Evolutionary conservation across 768 basidiomycete genomes (phyloP).

Genomic region (Leccinum disarticulatum): DNA sequence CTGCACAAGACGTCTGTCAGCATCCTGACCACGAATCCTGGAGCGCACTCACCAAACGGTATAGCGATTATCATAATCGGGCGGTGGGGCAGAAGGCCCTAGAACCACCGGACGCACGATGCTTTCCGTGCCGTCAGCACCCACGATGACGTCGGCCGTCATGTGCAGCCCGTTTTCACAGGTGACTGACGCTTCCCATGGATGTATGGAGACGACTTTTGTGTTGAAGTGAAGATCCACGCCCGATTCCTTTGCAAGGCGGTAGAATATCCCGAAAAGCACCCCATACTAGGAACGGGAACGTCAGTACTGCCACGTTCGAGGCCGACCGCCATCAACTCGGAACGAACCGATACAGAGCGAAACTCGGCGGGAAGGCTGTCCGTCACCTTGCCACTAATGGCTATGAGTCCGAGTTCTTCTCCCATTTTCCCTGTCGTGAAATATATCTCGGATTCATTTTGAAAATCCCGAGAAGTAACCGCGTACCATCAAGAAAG

Average conservation of each 20-base stretch:
- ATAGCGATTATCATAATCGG: constrained; percentile 16
- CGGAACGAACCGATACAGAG: constrained; percentile 44
- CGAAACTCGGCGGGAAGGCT: constrained; percentile 47
- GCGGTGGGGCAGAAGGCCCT: constrained; percentile 5
- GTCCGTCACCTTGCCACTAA: constrained; percentile 44
- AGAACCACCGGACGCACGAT: constrained; percentile 37
- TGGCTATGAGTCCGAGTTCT: constrained; percentile 42
- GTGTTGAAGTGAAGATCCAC: constrained; percentile 46
- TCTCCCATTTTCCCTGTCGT: constrained; percentile 42
- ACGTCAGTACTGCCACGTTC: not conserved
- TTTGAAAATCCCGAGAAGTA: too few species aligned
- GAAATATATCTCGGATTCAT: not conserved
- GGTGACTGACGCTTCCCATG: constrained; percentile 29
- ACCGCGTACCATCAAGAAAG: constrained; percentile 17
- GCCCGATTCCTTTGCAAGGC: constrained; percentile 46
- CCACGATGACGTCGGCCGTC: constrained; percentile 53
- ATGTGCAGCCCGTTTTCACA: constrained; percentile 43
- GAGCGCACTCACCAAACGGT: constrained; percentile 16
- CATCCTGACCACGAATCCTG: not conserved
- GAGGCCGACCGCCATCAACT: not conserved
- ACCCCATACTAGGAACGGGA: constrained; percentile 45
- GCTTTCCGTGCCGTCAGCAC: constrained; percentile 60
- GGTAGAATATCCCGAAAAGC: constrained; percentile 46
- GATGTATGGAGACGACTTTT: constrained; percentile 35
- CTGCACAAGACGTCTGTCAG: constrained; percentile 1